These are phyloP conservation scores for Crucibulum laeve DNA, from an alignment of 768 basidiomycete species.

Conservation along the genomic window DNA sequence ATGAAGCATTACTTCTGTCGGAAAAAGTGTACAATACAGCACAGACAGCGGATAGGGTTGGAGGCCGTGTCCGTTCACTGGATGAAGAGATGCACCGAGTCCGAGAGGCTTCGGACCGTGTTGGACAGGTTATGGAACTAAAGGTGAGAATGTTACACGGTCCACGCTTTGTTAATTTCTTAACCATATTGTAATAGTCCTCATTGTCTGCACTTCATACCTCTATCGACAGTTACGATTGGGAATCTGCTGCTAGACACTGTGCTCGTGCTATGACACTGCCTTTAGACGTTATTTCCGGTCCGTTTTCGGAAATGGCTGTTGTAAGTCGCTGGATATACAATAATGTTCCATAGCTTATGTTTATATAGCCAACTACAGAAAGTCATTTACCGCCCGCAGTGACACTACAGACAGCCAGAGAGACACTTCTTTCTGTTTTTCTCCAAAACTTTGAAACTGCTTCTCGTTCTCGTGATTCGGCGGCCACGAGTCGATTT, in stretches of 20 bases:
- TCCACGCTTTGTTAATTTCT: not conserved
- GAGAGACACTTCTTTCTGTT: constrained; percentile 68
- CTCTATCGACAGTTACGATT: constrained; percentile 83
- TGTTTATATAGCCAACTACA: constrained; percentile 70
- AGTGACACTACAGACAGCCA: constrained; percentile 73
- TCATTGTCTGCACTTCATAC: constrained; percentile 47
- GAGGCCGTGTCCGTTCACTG: constrained; percentile 82
- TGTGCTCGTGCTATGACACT: constrained; percentile 89
- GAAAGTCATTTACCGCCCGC: constrained; percentile 83
- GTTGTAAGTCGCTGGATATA: constrained; percentile 56
- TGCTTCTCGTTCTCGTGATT: constrained; percentile 79
- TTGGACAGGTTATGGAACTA: constrained; percentile 91
- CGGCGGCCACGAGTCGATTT: constrained; percentile 84
- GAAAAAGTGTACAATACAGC: constrained; percentile 67
- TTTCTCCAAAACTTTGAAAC: constrained; percentile 80
- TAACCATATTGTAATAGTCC: constrained; percentile 23
- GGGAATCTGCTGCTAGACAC: constrained; percentile 92
- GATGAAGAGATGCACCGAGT: constrained; percentile 94
- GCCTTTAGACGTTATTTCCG: constrained; percentile 71
- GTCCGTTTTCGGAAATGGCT: constrained; percentile 79
- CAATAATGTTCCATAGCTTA: constrained; percentile 5
- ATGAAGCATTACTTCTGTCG: constrained; percentile 52
- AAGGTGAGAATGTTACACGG: constrained; percentile 48
- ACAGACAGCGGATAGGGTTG: constrained; percentile 80
- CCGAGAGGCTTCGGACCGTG: constrained; percentile 84